Conservation (phyloP, 2,329 filamentous ascomycete species). For the Penicillium sumatraense region DNA sequence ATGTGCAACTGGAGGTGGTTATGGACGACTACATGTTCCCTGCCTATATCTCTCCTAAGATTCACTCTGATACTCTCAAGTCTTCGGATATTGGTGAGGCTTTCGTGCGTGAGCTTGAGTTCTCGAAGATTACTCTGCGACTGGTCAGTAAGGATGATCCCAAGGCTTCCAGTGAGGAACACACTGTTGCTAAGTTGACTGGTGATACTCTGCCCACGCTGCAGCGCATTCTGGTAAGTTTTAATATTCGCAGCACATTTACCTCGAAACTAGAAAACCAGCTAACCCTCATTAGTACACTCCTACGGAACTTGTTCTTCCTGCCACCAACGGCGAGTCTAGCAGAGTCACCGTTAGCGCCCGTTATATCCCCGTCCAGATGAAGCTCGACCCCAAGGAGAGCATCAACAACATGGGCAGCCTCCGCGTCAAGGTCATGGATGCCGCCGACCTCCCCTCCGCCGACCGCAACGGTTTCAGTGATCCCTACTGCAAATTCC, state of each 20-base stretch:
- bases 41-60: conserved; percentile 79
- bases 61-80: conserved; percentile 68
- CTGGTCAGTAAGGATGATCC: conserved; percentile 79
- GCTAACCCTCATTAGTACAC: conserved; percentile 69
- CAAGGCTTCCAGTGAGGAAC: conserved; percentile 69
- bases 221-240: conserved; percentile 78
- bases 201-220: conserved; percentile 87
- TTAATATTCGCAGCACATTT: background rate
- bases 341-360: conserved; percentile 88
- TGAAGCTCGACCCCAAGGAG: conserved; percentile 91
- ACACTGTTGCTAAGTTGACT: conserved; percentile 78
- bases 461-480: conserved; percentile 96
- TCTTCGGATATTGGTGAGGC: conserved; percentile 96
- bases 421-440: conserved; percentile 89
- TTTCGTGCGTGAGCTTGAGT: conserved; percentile 95
- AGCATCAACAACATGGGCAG: conserved; percentile 99
- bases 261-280: background rate
- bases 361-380: conserved; percentile 92
- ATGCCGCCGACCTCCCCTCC: conserved; percentile 84
- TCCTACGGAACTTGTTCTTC: conserved; percentile 79
- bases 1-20: conserved; percentile 81
- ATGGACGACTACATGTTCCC: conserved; percentile 96
- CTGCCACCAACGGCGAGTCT: conserved; percentile 73
- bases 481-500: conserved; percentile 95
- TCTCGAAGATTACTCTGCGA: conserved; percentile 88